Conservation (phyloP, 768 basidiomycete genomes). For the Auricularia auricula-judae region DNA sequence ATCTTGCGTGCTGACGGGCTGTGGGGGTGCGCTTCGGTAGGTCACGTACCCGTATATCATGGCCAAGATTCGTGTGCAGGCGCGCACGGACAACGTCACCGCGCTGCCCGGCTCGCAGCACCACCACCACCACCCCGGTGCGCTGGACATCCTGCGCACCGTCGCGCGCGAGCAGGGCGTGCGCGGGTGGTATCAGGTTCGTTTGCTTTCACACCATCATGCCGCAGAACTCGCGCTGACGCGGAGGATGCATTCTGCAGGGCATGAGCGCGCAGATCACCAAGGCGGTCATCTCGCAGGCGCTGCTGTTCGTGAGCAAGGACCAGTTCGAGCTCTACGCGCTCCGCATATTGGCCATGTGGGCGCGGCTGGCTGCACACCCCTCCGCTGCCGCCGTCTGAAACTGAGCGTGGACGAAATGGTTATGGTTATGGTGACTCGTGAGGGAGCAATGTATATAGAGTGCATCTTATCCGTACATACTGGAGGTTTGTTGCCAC, state of each 20-base stretch:
- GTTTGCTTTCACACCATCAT: no score
- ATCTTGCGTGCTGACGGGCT: no score
- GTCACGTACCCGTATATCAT: conserved; percentile 94
- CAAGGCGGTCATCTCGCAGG: conserved; percentile 93
- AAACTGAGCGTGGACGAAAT: no score
- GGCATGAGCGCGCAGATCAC: conserved; percentile 95
- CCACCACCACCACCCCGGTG: conserved; percentile 49
- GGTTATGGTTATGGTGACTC: no score
- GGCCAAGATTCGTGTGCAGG: conserved; percentile 94
- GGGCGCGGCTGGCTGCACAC: not conserved
- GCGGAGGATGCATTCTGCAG: no score
- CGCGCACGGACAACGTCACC: conserved; percentile 45
- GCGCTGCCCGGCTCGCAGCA: conserved; percentile 24
- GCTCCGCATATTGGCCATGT: conserved; percentile 52
- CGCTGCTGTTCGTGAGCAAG: conserved; percentile 92
- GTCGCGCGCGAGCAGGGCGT: conserved; percentile 73
- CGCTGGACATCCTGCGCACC: conserved; percentile 60
- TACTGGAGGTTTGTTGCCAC: no score
- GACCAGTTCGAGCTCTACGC: conserved; percentile 93
- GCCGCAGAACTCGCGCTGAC: no score
- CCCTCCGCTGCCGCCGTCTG: no score
- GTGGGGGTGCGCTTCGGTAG: no score
- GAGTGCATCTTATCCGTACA: no score
- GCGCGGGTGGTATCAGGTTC: conserved; percentile 94
- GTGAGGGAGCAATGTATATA: no score